phyloP scores from a whole-genome alignment of 169 alveolate species.

The Plasmodium fragile region DNA sequence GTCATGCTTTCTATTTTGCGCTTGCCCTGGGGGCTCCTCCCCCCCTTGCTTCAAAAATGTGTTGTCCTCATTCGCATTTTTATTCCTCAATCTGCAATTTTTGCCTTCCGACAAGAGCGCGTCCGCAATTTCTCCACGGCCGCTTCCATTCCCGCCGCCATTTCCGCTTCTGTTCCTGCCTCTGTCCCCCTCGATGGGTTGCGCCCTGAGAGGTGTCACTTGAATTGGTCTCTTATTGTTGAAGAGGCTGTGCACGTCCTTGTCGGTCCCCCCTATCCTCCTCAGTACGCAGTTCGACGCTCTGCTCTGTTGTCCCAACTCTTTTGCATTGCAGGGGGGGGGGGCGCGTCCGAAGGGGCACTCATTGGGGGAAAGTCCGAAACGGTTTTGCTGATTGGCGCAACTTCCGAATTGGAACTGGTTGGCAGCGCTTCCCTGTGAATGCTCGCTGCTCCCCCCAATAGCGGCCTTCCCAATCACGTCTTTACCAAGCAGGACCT shows the following conservation, averaged over 20 bases:
- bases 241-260: background rate
- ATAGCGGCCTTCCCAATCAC: background rate
- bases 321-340: background rate
- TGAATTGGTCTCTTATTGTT: background rate
- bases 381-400: background rate
- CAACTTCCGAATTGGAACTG: background rate
- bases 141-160: background rate
- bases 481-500: too few species aligned
- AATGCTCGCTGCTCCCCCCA: background rate
- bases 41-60: background rate
- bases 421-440: background rate
- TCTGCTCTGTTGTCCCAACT: background rate
- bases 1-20: background rate
- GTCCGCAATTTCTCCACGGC: background rate
- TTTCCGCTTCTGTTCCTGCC: background rate
- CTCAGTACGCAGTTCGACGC: background rate
- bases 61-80: background rate
- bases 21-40: background rate
- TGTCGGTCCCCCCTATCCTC: background rate
- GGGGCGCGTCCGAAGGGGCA: background rate
- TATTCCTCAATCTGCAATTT: background rate
- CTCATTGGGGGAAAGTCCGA: background rate
- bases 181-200: background rate
- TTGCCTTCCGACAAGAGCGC: background rate
- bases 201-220: background rate